phyloP scores from a whole-genome alignment of 2,329 filamentous ascomycete genomes.

The Diplocarpon rosae region DNA sequence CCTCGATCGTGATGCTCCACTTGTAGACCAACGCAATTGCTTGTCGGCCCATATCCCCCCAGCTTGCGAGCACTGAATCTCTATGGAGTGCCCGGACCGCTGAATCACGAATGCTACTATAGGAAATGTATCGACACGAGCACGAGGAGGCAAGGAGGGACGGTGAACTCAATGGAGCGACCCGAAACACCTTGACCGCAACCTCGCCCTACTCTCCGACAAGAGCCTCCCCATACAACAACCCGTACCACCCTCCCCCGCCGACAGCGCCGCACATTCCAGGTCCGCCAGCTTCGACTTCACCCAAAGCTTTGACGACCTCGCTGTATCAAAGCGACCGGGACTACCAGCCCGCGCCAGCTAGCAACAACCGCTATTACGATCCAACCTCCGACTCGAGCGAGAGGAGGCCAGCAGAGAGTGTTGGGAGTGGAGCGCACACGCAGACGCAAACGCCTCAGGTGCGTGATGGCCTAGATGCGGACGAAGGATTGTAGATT shows the following conservation, averaged over 20 bases:
- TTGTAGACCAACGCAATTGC: slow-evolving; percentile 8
- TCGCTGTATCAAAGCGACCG: slow-evolving; percentile 23
- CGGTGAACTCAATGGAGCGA: slow-evolving; percentile 13
- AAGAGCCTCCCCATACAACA: slow-evolving; percentile 25
- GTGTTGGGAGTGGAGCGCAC: slow-evolving; percentile 22
- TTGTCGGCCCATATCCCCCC: not conserved
- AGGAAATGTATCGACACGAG: slow-evolving; percentile 22
- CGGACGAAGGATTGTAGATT: slow-evolving; percentile 1
- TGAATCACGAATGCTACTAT: slow-evolving; percentile 16
- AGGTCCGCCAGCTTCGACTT: slow-evolving; percentile 20
- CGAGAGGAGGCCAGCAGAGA: slow-evolving; percentile 30
- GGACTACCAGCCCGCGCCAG: slow-evolving; percentile 23
- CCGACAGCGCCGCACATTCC: slow-evolving; percentile 22
- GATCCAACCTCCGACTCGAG: slow-evolving; percentile 35
- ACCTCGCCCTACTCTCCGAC: slow-evolving; percentile 20
- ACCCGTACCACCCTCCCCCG: slow-evolving; percentile 22
- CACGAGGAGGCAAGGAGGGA: slow-evolving; percentile 19
- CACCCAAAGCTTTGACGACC: slow-evolving; percentile 19
- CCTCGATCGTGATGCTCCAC: slow-evolving; percentile 9
- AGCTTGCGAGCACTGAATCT: slow-evolving; percentile 4
- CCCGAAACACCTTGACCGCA: slow-evolving; percentile 20
- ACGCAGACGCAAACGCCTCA: slow-evolving; percentile 19
- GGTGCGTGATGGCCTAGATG: slow-evolving; percentile 17
- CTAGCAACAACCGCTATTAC: slow-evolving; percentile 31
- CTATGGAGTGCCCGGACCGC: slow-evolving; percentile 20